Evolutionary conservation across 192 early-diverging fungal genomes (phyloP), one percentile per base, ranked within the genome.

Genomic region (Mortierella hygrophila): DNA sequence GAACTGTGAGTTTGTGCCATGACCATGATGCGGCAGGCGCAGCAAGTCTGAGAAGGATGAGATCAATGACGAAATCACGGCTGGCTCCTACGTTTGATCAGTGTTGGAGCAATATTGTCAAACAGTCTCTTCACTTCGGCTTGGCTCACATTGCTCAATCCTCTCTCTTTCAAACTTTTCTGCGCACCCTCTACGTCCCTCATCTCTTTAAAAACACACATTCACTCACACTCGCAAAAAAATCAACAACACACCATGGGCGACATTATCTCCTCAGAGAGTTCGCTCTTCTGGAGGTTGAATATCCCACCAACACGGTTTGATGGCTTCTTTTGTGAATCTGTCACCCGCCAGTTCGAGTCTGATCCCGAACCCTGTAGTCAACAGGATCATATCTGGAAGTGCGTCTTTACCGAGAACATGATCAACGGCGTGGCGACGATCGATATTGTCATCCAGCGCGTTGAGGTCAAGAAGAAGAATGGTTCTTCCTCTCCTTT

Each of bases 401-500:
- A 68, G 21, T 75, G 71, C 21, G 20, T 29, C 2, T 73, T 85
- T 15, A 80, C 60, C 0, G 83, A 85, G 83, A 41, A 79, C 11
- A 85, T 85, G 83, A 85, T 80, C 78, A 85, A 85, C 70, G 78
- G 83, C 44, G 21, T 29, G 4, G 74, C 55, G 10, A 73, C 83
- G 6, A 63, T 77, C 21, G 70, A 75, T 10, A 79, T 85, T 32
- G 78, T 72, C 20, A 55, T 85, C 54, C 21, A 29, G 29, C 77
- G 77, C 1, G 15, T 42, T 38, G 37, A 41, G 8, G 21, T 73
- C 42, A 68, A 69, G 35, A 20, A 29, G 6, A 65, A 29, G n/a
- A 13, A 10, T 1, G 29, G 29, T 32, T 10, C 11, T 3, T 3
- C 44, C 44, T 13, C 11, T 13, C n/a, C 57, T 29, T 60, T 29